Evolutionary conservation across 2,329 filamentous ascomycete species (phyloP).

Genomic region (Pseudogymnoascus sp.): DNA sequence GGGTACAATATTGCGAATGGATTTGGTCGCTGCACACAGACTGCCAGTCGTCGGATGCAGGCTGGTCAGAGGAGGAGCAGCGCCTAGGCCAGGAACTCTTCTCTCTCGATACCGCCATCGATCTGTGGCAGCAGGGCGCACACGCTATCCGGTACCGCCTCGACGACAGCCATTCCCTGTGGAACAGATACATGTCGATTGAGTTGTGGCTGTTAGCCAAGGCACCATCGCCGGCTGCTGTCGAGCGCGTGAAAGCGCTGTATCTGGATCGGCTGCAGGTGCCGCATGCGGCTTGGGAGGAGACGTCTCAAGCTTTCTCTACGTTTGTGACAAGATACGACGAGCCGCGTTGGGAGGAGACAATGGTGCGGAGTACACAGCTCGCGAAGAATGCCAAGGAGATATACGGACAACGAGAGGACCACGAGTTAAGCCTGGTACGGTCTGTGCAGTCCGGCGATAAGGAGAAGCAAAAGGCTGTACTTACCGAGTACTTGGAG

Average conservation of each 20-base stretch:
- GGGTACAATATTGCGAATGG: slow-evolving; percentile 72
- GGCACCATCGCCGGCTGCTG: slow-evolving; percentile 46
- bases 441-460: slow-evolving; percentile 51
- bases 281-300: slow-evolving; percentile 69
- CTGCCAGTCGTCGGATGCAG: slow-evolving; percentile 48
- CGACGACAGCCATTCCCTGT: slow-evolving; percentile 68
- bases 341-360: slow-evolving; percentile 61
- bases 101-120: slow-evolving; percentile 56
- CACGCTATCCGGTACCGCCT: slow-evolving; percentile 66
- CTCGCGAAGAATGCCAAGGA: slow-evolving; percentile 56
- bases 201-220: slow-evolving; percentile 59
- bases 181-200: slow-evolving; percentile 70
- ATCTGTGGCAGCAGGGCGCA: slow-evolving; percentile 65
- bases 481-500: slow-evolving; percentile 64
- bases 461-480: slow-evolving; percentile 43
- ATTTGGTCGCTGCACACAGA: slow-evolving; percentile 63
- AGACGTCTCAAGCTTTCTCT: slow-evolving; percentile 68
- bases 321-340: slow-evolving; percentile 67
- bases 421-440: slow-evolving; percentile 59
- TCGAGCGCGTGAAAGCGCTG: slow-evolving; percentile 59
- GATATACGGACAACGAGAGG: slow-evolving; percentile 56
- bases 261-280: slow-evolving; percentile 62
- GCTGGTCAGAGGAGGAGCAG: slow-evolving; percentile 61
- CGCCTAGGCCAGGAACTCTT: slow-evolving; percentile 64
- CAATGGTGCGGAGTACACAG: slow-evolving; percentile 62